Percentiles rank a stretch among this genome's conserved stretches.
Evolutionary conservation across 768 basidiomycete genomes (phyloP).

Genomic region (Mycena crocata): DNA sequence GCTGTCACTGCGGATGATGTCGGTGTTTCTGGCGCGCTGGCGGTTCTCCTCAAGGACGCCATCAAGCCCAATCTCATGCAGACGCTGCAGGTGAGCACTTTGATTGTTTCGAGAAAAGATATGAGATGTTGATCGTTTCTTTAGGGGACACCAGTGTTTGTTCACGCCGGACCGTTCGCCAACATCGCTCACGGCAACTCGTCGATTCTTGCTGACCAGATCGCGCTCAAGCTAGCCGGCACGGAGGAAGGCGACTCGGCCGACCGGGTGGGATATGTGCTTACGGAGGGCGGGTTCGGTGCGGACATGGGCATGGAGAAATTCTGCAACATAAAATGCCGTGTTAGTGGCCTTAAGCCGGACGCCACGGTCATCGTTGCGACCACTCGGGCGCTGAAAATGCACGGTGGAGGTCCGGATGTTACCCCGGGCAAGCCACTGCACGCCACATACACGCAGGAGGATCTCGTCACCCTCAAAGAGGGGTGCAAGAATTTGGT

Average conservation of each 20-base stretch:
- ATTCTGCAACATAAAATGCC: conserved; percentile 99
- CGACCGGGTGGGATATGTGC: conserved; percentile 90
- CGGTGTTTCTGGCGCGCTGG: conserved; percentile 93
- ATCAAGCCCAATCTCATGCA: conserved; percentile 99
- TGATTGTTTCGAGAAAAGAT: not conserved
- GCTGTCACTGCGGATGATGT: conserved; percentile 97
- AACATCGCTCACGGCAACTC: conserved; percentile 99
- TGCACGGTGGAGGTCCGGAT: conserved; percentile 98
- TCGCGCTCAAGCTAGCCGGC: conserved; percentile 97
- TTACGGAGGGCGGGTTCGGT: conserved; percentile 98
- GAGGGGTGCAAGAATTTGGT: conserved; percentile 94
- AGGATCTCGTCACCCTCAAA: conserved; percentile 89
- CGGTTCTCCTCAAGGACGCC: conserved; percentile 98
- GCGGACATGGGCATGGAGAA: conserved; percentile 99
- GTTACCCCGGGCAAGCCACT: conserved; percentile 96
- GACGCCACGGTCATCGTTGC: conserved; percentile 97
- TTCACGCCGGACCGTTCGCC: conserved; percentile 98
- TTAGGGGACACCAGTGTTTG: conserved; percentile 96
- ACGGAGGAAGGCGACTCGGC: conserved; percentile 90
- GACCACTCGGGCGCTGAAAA: conserved; percentile 97
- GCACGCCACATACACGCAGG: conserved; percentile 93
- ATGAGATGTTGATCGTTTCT: conserved; percentile 4
- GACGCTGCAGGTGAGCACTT: conserved; percentile 78
- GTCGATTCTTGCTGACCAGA: conserved; percentile 96
- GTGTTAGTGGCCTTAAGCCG: conserved; percentile 90